phyloP scores from a whole-genome alignment of 352 stramenopile genomes.

The Pythium vanterpoolii region DNA sequence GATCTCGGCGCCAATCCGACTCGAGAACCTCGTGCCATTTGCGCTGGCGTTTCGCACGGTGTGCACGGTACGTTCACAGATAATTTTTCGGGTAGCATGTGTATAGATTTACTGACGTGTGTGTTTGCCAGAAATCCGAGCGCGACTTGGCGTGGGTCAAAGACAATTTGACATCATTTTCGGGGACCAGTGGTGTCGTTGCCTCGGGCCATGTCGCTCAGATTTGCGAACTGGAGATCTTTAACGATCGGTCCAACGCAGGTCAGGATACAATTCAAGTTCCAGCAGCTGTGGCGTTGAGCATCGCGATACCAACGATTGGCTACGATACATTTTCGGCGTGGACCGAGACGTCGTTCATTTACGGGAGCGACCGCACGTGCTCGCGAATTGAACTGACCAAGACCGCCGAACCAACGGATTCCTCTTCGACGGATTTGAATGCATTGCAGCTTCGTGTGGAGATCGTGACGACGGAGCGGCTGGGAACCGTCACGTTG shows the following conservation, averaged over 20 bases:
- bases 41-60: conserved; percentile 69
- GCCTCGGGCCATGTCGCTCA: conserved; percentile 51
- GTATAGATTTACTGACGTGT: not conserved
- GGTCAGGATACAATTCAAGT: conserved; percentile 36
- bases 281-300: conserved; percentile 66
- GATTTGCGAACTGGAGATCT: conserved; percentile 68
- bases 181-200: conserved; percentile 49
- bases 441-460: conserved; percentile 18
- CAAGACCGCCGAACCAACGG: conserved; percentile 18
- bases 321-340: conserved; percentile 46
- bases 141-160: conserved; percentile 57
- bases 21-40: conserved; percentile 80
- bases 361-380: conserved; percentile 64
- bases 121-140: conserved; percentile 51
- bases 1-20: conserved; percentile 56
- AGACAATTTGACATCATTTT: conserved; percentile 66
- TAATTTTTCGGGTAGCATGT: not conserved
- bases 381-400: conserved; percentile 64
- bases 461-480: conserved; percentile 24
- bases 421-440: not conserved
- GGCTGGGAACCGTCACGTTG: conserved; percentile 8
- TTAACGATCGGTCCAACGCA: conserved; percentile 36
- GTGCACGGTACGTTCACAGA: conserved; percentile 41
- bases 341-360: conserved; percentile 55
- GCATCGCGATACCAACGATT: conserved; percentile 65